These are phyloP conservation scores for Cunninghamia lanceolata DNA, from an alignment of 75 land plant species.

Conservation along the genomic window DNA sequence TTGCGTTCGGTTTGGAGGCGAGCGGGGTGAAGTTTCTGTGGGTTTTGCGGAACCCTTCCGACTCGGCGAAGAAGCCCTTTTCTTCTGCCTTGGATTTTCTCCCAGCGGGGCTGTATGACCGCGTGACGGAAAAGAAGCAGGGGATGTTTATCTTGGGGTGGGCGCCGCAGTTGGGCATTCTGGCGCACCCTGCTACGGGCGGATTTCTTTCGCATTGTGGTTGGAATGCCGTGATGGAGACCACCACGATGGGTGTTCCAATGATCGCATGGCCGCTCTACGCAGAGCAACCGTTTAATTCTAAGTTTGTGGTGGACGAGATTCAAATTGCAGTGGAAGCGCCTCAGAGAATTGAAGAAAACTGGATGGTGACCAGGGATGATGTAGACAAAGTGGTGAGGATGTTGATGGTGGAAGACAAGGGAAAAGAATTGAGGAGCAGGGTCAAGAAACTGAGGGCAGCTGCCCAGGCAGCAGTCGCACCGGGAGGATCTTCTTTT, in stretches of 20 bases:
- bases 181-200: conserved; percentile 16
- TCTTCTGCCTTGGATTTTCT: not conserved
- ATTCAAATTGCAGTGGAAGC: not conserved
- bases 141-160: conserved; percentile 10
- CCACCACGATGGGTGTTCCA: conserved; percentile 8
- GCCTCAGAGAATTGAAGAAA: not conserved
- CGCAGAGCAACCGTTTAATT: conserved; percentile 14
- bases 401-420: not conserved
- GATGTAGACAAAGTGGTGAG: conserved; percentile 3
- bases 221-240: conserved; percentile 14
- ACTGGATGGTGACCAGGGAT: not conserved
- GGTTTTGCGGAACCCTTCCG: conserved; percentile 9
- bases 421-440: not conserved
- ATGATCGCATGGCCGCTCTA: conserved; percentile 17
- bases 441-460: not conserved
- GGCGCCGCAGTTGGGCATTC: conserved; percentile 16
- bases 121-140: not conserved
- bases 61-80: not conserved
- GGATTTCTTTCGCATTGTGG: conserved; percentile 18
- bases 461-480: not conserved
- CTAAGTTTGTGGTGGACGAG: conserved; percentile 14
- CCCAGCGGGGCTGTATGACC: not conserved
- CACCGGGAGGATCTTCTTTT: not conserved
- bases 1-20: conserved; percentile 24
- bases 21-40: conserved; percentile 29